A percentile compares a stretch with the other conserved stretches of the same genome.
Conservation (phyloP, 768 basidiomycete species). For the Amanita polypyramis region DNA sequence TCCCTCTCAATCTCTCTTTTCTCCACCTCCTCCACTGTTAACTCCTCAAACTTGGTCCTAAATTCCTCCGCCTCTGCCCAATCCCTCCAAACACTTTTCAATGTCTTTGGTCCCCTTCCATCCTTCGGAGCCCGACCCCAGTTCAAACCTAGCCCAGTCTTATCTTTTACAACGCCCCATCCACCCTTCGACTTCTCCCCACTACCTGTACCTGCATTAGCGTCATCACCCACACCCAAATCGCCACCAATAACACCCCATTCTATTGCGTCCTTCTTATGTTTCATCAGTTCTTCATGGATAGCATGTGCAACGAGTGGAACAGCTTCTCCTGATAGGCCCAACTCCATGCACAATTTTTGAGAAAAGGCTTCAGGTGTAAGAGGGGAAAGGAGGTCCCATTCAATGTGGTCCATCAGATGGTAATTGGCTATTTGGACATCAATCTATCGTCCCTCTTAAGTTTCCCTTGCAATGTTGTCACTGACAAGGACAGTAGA, state of each 20-base stretch:
- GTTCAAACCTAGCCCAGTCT: conserved; percentile 69
- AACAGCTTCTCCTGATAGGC: conserved; percentile 76
- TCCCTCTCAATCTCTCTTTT: conserved; percentile 81
- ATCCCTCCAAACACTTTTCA: conserved; percentile 90
- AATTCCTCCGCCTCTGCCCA: conserved; percentile 92
- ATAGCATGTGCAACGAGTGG: conserved; percentile 89
- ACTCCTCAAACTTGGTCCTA: conserved; percentile 75
- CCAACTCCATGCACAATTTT: conserved; percentile 77
- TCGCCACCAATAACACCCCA: conserved; percentile 77
- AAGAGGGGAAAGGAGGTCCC: conserved; percentile 91
- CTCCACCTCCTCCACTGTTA: conserved; percentile 88
- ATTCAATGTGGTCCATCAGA: conserved; percentile 92
- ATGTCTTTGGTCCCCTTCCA: conserved; percentile 67
- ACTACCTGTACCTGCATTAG: conserved; percentile 4
- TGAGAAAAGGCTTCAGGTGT: conserved; percentile 81
- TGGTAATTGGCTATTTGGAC: conserved; percentile 92
- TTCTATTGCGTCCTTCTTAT: conserved; percentile 92
- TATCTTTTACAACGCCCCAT: conserved; percentile 62
- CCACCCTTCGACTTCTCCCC: conserved; percentile 25
- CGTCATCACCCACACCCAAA: conserved; percentile 17
- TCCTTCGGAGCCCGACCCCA: conserved; percentile 73
- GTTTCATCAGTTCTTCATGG: conserved; percentile 91
- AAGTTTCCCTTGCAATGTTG: background rate
- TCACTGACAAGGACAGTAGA: conserved; percentile 8
- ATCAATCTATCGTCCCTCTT: conserved; percentile 60